Conservation (phyloP, 2,329 filamentous ascomycete species). For the Microcera coccophila region DNA sequence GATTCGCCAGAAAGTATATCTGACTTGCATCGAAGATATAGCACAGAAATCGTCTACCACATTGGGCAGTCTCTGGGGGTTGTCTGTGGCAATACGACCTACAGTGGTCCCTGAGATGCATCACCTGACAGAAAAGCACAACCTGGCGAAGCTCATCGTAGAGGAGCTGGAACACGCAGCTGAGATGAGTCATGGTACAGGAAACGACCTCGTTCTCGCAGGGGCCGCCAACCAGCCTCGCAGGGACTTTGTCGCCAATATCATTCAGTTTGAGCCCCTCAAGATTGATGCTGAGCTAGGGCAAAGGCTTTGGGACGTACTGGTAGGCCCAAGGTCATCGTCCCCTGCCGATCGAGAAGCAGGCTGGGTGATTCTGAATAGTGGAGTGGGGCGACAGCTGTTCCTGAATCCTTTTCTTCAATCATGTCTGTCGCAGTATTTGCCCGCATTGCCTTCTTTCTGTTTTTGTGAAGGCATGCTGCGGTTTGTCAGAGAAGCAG, state of each 20-base stretch:
- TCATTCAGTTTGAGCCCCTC: constrained; percentile 59
- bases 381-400: constrained; percentile 37
- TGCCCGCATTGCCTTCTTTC: constrained; percentile 53
- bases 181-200: constrained; percentile 25
- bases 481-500: constrained; percentile 55
- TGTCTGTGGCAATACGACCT: constrained; percentile 48
- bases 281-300: constrained; percentile 61
- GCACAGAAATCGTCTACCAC: constrained; percentile 58
- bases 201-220: constrained; percentile 43
- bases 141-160: constrained; percentile 58
- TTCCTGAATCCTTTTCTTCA: constrained; percentile 54
- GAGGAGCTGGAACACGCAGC: constrained; percentile 60
- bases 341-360: constrained; percentile 58
- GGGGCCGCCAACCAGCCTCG: constrained; percentile 49
- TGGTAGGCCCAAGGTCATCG: constrained; percentile 63
- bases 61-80: constrained; percentile 68
- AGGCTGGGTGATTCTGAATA: constrained; percentile 66
- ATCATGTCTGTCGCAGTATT: constrained; percentile 51
- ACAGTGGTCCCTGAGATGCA: constrained; percentile 50
- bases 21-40: constrained; percentile 66
- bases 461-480: constrained; percentile 60
- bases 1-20: constrained; percentile 60
- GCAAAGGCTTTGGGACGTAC: constrained; percentile 63
- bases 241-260: constrained; percentile 53
- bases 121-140: constrained; percentile 56